Conservation (phyloP, 2,329 filamentous ascomycete species). For the Cryphonectria naterciae region DNA sequence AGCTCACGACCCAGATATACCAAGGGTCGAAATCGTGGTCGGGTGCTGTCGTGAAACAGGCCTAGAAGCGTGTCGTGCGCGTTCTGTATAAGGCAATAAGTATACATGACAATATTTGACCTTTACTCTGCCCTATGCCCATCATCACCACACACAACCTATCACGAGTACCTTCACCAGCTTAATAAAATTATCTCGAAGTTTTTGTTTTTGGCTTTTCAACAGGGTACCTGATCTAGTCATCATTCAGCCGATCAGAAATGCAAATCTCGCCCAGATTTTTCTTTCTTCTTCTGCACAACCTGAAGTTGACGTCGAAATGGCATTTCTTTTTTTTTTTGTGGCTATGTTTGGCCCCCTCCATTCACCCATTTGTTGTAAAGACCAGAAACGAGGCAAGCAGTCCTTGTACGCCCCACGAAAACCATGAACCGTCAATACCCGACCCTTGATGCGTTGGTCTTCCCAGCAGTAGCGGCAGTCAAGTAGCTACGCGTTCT, state of each 20-base stretch:
- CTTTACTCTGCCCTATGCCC: neutral
- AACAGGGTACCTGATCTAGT: constrained; percentile 24
- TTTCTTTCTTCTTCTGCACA: constrained; percentile 17
- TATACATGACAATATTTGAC: neutral
- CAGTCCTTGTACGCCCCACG: constrained; percentile 40
- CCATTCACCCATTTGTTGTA: constrained; percentile 35
- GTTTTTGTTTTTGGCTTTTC: constrained; percentile 28
- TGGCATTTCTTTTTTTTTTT: constrained; percentile 31
- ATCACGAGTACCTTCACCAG: neutral
- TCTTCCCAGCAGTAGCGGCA: constrained; percentile 29
- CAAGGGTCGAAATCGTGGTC: neutral
- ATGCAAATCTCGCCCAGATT: constrained; percentile 18
- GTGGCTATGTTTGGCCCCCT: constrained; percentile 31
- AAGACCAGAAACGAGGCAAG: constrained; percentile 41
- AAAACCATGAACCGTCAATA: constrained; percentile 38
- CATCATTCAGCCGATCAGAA: constrained; percentile 25
- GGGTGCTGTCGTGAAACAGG: neutral
- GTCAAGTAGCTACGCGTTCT: constrained; percentile 28
- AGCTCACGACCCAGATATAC: neutral
- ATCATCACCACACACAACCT: neutral
- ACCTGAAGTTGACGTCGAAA: constrained; percentile 25
- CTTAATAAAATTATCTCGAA: constrained; percentile 20
- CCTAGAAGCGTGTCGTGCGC: neutral
- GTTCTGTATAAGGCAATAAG: neutral
- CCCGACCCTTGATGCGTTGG: constrained; percentile 26